These are phyloP conservation scores for Fusarium acutatum DNA, from an alignment of 2,329 filamentous ascomycete species.

Conservation along the genomic window DNA sequence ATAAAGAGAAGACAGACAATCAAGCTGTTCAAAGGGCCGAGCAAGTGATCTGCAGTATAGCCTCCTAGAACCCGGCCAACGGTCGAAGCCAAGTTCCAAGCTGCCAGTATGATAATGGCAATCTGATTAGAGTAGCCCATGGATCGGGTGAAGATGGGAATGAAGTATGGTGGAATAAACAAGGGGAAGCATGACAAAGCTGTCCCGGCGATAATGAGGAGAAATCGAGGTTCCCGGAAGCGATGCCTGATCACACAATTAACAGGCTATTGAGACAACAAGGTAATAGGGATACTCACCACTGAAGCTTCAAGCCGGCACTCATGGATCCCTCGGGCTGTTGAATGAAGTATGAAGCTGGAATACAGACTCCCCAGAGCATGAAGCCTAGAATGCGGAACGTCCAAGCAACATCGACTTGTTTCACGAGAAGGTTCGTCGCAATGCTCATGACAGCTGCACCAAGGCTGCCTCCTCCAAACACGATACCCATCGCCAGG, in stretches of 20 bases:
- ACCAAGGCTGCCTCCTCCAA: slow-evolving; percentile 42
- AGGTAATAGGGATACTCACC: slow-evolving; percentile 5
- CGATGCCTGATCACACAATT: slow-evolving; percentile 27
- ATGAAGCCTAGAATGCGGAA: slow-evolving; percentile 41
- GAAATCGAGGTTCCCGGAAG: slow-evolving; percentile 39
- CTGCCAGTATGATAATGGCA: slow-evolving; percentile 36
- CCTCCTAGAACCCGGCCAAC: slow-evolving; percentile 39
- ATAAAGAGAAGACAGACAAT: slow-evolving; percentile 39
- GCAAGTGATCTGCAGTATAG: slow-evolving; percentile 36
- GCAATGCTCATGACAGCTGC: slow-evolving; percentile 43
- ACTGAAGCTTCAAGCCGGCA: slow-evolving; percentile 34
- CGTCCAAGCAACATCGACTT: slow-evolving; percentile 39
- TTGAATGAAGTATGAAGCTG: slow-evolving; percentile 41
- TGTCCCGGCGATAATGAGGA: slow-evolving; percentile 35
- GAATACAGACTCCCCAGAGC: slow-evolving; percentile 43
- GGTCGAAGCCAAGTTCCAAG: slow-evolving; percentile 44
- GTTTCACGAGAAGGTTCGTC: slow-evolving; percentile 35
- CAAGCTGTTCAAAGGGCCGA: slow-evolving; percentile 43
- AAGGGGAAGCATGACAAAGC: slow-evolving; percentile 41
- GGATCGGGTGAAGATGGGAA: slow-evolving; percentile 36
- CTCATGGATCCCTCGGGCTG: slow-evolving; percentile 18
- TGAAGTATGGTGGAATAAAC: slow-evolving; percentile 40
- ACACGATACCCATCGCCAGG: slow-evolving; percentile 42
- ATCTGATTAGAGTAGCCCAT: slow-evolving; percentile 40
- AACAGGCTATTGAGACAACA: rapidly evolving